Percentiles rank a stretch among this genome's conserved stretches.
Conservation (phyloP, 108 stramenopile species). For the Schizochytrium sp. region DNA sequence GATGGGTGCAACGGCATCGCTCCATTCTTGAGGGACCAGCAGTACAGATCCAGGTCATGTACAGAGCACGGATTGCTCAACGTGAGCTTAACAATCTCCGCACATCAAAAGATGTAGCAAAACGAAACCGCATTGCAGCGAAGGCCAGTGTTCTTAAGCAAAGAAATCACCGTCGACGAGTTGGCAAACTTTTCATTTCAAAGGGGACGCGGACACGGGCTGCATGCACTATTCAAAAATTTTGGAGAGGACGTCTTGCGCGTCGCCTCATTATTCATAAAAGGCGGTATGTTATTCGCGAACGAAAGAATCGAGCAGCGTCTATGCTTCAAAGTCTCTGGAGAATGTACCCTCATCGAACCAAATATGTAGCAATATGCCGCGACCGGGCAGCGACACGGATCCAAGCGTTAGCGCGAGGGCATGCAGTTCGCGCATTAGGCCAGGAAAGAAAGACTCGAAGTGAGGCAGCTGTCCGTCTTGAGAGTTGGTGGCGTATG, state of each 20-base stretch:
- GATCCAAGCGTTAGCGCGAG: slow-evolving; percentile 1
- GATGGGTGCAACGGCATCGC: not conserved
- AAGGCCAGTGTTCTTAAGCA: not conserved
- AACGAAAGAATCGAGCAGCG: slow-evolving; percentile 39
- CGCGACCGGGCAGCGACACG: not conserved
- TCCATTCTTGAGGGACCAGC: not conserved
- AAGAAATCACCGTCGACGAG: slow-evolving; percentile 30
- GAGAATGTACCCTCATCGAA: not conserved
- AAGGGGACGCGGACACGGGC: not conserved
- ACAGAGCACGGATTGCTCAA: not conserved
- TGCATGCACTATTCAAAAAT: slow-evolving; percentile 13
- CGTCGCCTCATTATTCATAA: slow-evolving; percentile 10
- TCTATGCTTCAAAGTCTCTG: slow-evolving; percentile 12
- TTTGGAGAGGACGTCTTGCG: slow-evolving; percentile 15
- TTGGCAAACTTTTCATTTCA: slow-evolving; percentile 18
- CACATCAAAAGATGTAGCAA: not conserved
- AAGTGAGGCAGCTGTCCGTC: too few species aligned
- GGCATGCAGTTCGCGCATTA: not conserved
- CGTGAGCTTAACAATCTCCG: not conserved
- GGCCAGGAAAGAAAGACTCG: not conserved
- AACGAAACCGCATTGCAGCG: not conserved
- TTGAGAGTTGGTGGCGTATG: slow-evolving; percentile 39
- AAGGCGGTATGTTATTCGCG: not conserved
- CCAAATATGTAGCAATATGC: not conserved
- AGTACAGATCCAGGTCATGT: slow-evolving; percentile 1